Evolutionary conservation across 2,329 filamentous ascomycete genomes (phyloP), one percentile per base, ranked within the genome.

Genomic region (Trichoderma aggressivum): DNA sequence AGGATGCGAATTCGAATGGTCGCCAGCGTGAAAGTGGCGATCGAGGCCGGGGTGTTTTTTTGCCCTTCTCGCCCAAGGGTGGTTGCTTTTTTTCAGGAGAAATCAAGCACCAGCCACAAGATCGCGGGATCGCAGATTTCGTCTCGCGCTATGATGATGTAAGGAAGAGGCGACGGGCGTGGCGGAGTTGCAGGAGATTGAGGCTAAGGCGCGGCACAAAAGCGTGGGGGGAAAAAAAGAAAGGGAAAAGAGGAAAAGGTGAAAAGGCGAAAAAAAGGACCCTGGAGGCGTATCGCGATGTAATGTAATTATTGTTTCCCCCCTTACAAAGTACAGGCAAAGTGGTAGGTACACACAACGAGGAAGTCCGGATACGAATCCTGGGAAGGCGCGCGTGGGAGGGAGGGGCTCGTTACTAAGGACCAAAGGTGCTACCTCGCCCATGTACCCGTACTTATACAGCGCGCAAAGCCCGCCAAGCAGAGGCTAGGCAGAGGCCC

Each of bases 331-430:
- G 36, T 47, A 24, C 34, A 50, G 36, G 39, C 30, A 32, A 39
- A 34, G 36, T 39, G 47, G 61, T 28, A 66, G 64, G 64, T 67
- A 59, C 50, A 61, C 28, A 60, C 24, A 53, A 34, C 32, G 63
- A 69, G 66, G 39, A 69, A 69, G 56, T 61, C 66, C 56, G 66
- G 56, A 69, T 60, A 66, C 67, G 59, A 58, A 62, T 64, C 56
- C 63, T 67, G 58, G 64, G 70, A 67, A 71, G 63, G 70, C 58
- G 69, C 53, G 70, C 65, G 70, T 66, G 59, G 50, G 70, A 72
- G 70, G 70, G 70, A 69, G 58, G 58, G 58, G 67, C 67, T 68
- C 28, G 30, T 34, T 30, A n/a, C n/a, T n/a, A n/a, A 60, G 55
- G 65, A 59, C 30, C 65, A 56, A 66, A 30, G 18, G 18, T 16